Conservation (phyloP, 2,329 filamentous ascomycete species). For the Pseudonectria foliicola region DNA sequence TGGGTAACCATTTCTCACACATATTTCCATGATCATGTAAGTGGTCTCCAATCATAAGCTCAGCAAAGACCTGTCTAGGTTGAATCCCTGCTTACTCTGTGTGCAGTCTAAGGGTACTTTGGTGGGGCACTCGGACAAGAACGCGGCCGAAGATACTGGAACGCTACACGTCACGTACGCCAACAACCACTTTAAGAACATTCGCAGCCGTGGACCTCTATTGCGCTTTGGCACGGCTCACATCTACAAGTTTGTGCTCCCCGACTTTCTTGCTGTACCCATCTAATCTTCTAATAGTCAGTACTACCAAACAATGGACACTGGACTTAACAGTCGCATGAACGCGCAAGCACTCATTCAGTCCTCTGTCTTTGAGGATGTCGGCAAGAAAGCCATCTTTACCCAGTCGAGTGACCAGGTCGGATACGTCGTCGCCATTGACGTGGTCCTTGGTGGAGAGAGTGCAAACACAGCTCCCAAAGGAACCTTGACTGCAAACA, state of each 20-base stretch:
- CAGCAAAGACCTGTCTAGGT: too few relatives aligned
- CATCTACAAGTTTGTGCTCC: constrained; percentile 22
- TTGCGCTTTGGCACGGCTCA: constrained; percentile 57
- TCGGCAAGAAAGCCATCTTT: constrained; percentile 19
- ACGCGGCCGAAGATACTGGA: constrained; percentile 49
- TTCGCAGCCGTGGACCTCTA: constrained; percentile 52
- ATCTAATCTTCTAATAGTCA: constrained; percentile 4
- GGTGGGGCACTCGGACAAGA: constrained; percentile 54
- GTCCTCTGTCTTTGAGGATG: constrained; percentile 15
- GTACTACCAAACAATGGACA: constrained; percentile 20
- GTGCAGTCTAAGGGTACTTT: constrained; percentile 46
- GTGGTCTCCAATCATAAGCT: not conserved
- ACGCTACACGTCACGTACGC: constrained; percentile 52
- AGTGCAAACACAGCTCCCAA: constrained; percentile 10
- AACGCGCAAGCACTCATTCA: constrained; percentile 16
- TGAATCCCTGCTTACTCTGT: too few relatives aligned
- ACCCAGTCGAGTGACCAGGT: constrained; percentile 12
- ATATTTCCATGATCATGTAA: constrained; percentile 35
- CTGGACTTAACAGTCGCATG: constrained; percentile 19
- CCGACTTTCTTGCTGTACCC: fast-evolving
- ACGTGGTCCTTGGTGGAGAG: constrained; percentile 10
- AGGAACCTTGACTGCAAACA: constrained; percentile 4
- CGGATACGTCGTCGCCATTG: constrained; percentile 11
- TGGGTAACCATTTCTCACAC: constrained; percentile 36
- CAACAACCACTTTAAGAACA: constrained; percentile 54